These are phyloP conservation scores for Colletotrichum sp. DNA, from an alignment of 2,329 filamentous ascomycete genomes.

Conservation along the genomic window DNA sequence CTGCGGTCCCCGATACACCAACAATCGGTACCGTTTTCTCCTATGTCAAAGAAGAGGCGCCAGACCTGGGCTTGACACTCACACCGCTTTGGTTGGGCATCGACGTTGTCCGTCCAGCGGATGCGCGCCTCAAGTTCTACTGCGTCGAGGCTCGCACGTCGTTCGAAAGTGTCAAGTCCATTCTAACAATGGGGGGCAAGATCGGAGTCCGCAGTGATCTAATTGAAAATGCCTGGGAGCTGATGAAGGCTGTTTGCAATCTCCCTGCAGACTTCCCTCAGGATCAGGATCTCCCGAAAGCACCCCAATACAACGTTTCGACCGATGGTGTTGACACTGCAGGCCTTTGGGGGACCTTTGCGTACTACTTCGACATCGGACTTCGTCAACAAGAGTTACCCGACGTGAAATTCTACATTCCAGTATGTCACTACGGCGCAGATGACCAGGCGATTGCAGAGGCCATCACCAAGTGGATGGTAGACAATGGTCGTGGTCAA, in stretches of 20 bases:
- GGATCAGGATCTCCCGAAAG: not conserved
- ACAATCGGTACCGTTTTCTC: not conserved
- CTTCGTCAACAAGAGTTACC: not conserved
- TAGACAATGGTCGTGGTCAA: not conserved
- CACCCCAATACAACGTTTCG: not conserved
- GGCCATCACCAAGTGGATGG: not conserved
- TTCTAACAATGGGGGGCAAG: not conserved
- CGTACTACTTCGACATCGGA: not conserved
- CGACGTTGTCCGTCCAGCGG: not conserved
- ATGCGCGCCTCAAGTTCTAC: constrained; percentile 6
- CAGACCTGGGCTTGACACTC: not conserved
- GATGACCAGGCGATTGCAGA: not conserved
- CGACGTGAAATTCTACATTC: constrained; percentile 3
- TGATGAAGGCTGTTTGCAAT: constrained; percentile 3
- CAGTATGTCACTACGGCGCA: constrained; percentile 1
- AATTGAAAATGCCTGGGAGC: not conserved
- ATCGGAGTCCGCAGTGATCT: not conserved
- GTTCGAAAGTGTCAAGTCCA: not conserved
- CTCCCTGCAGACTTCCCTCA: not conserved
- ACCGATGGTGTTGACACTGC: not conserved
- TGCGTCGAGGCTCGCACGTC: not conserved
- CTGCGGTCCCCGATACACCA: not conserved
- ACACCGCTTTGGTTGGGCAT: not conserved
- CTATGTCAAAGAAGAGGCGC: not conserved
- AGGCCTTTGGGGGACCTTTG: constrained; percentile 1